phyloP scores from a whole-genome alignment of 1,139 yeast genomes.

The Blastobotrys proliferans region DNA sequence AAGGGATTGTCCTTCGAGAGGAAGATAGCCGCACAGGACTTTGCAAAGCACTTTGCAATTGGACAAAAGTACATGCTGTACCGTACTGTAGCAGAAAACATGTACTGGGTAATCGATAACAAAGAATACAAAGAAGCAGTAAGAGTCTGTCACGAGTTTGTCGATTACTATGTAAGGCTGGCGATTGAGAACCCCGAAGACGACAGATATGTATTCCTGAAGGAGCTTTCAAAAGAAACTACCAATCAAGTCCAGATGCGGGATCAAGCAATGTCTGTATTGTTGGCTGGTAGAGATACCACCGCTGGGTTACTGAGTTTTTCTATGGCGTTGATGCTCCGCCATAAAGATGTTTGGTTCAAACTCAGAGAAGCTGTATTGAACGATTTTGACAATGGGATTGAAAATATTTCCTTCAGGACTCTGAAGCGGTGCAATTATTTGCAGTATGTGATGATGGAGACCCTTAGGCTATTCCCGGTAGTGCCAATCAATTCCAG shows the following conservation, averaged over 20 bases:
- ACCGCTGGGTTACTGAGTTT: constrained; percentile 54
- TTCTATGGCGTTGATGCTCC: constrained; percentile 44
- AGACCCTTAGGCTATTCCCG: constrained; percentile 52
- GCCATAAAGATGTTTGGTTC: constrained; percentile 41
- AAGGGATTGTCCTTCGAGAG: constrained; percentile 12
- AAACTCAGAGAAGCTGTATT: constrained; percentile 42
- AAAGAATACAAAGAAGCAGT: constrained; percentile 35
- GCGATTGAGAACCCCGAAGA: constrained; percentile 25
- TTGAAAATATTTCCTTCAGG: constrained; percentile 40
- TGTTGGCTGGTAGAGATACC: constrained; percentile 56
- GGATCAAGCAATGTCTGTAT: constrained; percentile 49
- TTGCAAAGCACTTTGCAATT: constrained; percentile 43
- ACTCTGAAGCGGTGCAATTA: constrained; percentile 48
- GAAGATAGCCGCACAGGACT: constrained; percentile 25
- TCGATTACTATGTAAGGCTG: constrained; percentile 32
- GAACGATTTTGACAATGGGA: constrained; percentile 26
- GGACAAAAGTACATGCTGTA: constrained; percentile 40
- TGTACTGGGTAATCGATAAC: constrained; percentile 36
- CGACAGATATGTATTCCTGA: constrained; percentile 42
- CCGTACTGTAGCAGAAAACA: constrained; percentile 39
- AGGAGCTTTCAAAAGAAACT: constrained; percentile 49
- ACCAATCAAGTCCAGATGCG: constrained; percentile 47
- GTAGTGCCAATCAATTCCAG: constrained; percentile 53
- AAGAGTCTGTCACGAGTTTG: constrained; percentile 31
- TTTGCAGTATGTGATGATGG: constrained; percentile 47